Percentiles rank a stretch among this genome's conserved stretches.
Conservation (phyloP, 2,329 filamentous ascomycete species). For the Diaporthe longicolla region DNA sequence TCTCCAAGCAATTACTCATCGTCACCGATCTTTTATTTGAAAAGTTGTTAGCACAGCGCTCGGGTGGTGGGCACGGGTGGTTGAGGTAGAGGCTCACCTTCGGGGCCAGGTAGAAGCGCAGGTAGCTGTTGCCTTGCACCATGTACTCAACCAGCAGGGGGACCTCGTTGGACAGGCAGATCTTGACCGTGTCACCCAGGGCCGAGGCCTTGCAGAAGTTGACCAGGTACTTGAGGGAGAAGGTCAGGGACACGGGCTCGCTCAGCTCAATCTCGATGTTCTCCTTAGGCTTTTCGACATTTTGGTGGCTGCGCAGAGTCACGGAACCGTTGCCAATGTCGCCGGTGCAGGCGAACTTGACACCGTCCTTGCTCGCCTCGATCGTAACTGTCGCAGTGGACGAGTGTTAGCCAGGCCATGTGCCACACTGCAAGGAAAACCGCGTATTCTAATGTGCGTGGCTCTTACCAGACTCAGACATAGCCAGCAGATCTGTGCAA, state of each 20-base stretch:
- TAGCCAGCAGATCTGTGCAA: conserved; percentile 88
- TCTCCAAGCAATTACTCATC: conserved; percentile 51
- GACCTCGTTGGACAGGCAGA: conserved; percentile 96
- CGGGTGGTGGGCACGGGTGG: not conserved
- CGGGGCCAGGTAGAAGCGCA: conserved; percentile 97
- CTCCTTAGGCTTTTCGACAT: conserved; percentile 88
- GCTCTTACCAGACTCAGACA: conserved; percentile 92
- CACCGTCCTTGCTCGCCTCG: conserved; percentile 95
- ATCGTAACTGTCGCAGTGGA: conserved; percentile 79
- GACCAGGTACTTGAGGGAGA: conserved; percentile 99
- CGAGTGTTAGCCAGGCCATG: not conserved
- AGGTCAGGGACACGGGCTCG: conserved; percentile 94
- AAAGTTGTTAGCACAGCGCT: conserved; percentile 24
- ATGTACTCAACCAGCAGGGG: conserved; percentile 95
- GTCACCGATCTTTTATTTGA: conserved; percentile 53
- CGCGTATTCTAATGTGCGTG: not conserved
- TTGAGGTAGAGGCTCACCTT: conserved; percentile 75
- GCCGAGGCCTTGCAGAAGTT: conserved; percentile 99
- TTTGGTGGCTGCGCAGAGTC: conserved; percentile 88
- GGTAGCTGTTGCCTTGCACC: conserved; percentile 84
- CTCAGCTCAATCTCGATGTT: conserved; percentile 91
- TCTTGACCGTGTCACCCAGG: conserved; percentile 85
- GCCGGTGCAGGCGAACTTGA: conserved; percentile 93
- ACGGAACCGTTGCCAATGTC: conserved; percentile 97
- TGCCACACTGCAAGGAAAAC: not conserved